Percentiles rank a stretch among this genome's conserved stretches.
phyloP scores from a whole-genome alignment of 2,329 filamentous ascomycete species.

The Cladosporium sp. region DNA sequence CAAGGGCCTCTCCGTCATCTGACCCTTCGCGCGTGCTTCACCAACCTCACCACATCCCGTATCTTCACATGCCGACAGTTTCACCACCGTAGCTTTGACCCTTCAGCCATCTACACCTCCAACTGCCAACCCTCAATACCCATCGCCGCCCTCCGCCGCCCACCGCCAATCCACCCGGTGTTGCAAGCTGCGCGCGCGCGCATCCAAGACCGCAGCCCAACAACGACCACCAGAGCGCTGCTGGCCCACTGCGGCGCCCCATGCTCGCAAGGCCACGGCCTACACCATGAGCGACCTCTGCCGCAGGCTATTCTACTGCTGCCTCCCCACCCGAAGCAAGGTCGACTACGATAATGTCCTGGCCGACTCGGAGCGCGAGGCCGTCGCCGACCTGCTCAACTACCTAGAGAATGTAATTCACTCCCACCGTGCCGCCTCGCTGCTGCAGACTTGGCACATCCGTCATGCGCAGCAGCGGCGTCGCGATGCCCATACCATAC shows the following conservation, averaged over 20 bases:
- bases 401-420: conserved; percentile 87
- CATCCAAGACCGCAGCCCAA: background rate
- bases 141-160: no score
- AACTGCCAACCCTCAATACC: background rate
- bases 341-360: conserved; percentile 50
- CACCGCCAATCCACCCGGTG: background rate
- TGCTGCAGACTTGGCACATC: background rate
- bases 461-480: background rate
- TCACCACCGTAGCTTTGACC: conserved; percentile 2
- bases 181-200: background rate
- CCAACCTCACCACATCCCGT: background rate
- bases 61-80: conserved; percentile 8
- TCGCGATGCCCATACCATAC: background rate
- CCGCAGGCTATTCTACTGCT: conserved; percentile 31
- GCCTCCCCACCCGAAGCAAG: conserved; percentile 36
- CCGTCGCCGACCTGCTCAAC: conserved; percentile 88
- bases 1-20: conserved; percentile 7
- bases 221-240: no score
- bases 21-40: conserved; percentile 10
- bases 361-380: conserved; percentile 93
- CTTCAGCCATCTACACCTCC: background rate
- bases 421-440: background rate
- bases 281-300: conserved; percentile 28
- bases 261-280: conserved; percentile 18
- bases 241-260: conserved; percentile 15